Conservation (phyloP, 257 asterid genomes). For the Solanum dulcamara region DNA sequence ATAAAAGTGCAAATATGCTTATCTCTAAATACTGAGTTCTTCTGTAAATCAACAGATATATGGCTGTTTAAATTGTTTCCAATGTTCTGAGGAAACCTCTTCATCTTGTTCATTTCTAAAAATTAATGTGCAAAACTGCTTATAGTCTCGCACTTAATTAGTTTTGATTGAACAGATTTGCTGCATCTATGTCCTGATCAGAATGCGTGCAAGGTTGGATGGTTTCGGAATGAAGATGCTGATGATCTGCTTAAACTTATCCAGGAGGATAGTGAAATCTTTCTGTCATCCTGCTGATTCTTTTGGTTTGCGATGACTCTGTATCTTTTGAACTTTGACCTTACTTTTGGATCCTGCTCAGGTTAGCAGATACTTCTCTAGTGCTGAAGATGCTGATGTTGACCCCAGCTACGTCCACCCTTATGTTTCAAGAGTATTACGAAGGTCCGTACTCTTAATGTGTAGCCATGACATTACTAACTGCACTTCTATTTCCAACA, state of each 20-base stretch:
- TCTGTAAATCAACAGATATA: not conserved
- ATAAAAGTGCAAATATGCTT: not conserved
- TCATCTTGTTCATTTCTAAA: not conserved
- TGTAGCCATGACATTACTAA: not conserved
- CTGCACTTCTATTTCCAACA: not conserved
- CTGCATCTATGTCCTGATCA: not conserved
- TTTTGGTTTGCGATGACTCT: not conserved
- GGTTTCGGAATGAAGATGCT: not conserved
- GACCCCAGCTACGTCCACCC: not conserved
- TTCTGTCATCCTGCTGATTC: not conserved
- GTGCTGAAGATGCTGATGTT: not conserved
- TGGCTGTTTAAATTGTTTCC: not conserved
- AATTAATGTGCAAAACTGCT: not conserved
- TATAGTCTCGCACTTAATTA: not conserved
- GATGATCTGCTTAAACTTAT: not conserved
- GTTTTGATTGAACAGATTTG: not conserved
- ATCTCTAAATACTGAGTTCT: not conserved
- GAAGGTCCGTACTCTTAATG: not conserved
- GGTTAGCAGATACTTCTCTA: not conserved
- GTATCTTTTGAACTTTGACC: not conserved
- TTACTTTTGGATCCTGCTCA: not conserved
- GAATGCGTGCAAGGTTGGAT: constrained; percentile 3
- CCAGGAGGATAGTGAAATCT: not conserved
- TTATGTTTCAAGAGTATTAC: not conserved
- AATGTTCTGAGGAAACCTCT: not conserved